Evolutionary conservation across 2,329 filamentous ascomycete species (phyloP).

Genomic region (Neopestalotiopsis clavispora): DNA sequence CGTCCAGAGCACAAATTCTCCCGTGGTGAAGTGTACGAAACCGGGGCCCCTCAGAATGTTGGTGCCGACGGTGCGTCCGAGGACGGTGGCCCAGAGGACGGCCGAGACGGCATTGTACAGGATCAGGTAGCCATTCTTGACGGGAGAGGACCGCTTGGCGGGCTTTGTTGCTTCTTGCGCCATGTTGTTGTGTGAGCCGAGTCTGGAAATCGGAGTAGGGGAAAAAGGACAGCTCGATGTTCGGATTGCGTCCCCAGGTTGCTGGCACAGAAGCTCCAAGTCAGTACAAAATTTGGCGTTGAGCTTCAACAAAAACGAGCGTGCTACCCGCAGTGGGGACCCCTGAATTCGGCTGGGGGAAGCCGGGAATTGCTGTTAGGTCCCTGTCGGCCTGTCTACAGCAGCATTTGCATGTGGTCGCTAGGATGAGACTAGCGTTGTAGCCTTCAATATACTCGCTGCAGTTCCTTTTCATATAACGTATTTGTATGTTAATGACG

Average conservation of each 20-base stretch:
- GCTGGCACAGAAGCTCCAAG: background rate
- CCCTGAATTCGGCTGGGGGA: constrained; percentile 6
- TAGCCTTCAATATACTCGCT: too few relatives aligned
- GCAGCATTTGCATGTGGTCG: background rate
- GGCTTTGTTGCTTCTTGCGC: constrained; percentile 23
- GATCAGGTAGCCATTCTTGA: constrained; percentile 74
- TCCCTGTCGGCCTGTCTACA: background rate
- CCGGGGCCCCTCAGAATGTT: constrained; percentile 59
- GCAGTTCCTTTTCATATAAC: too few relatives aligned
- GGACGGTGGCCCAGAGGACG: constrained; percentile 77
- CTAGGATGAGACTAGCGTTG: too few relatives aligned
- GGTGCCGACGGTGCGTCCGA: constrained; percentile 67
- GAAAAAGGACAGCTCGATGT: background rate
- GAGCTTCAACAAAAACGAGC: background rate
- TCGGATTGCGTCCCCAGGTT: background rate
- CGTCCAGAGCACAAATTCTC: constrained; percentile 75
- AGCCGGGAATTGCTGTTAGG: background rate
- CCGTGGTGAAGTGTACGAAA: constrained; percentile 65
- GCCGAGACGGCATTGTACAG: constrained; percentile 84
- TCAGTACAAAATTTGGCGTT: constrained; percentile 14
- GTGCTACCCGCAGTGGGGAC: constrained; percentile 6
- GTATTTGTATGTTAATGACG: too few relatives aligned
- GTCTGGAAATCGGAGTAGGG: background rate
- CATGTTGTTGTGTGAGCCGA: constrained; percentile 7
- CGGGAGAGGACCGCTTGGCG: constrained; percentile 41